Conservation (phyloP, 257 asterid species). For the Linaria vulgaris region DNA sequence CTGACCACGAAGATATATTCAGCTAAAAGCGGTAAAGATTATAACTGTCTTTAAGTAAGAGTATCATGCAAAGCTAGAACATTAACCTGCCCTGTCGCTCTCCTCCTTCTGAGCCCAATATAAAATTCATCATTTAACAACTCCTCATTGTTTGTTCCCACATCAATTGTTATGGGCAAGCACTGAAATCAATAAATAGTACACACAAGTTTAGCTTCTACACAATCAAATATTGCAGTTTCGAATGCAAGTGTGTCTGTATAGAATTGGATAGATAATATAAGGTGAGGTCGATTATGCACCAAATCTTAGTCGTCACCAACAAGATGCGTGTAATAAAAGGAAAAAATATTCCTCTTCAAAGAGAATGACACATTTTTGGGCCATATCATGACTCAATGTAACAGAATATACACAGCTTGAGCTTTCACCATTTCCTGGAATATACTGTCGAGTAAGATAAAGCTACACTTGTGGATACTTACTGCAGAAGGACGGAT, state of each 20-base stretch:
- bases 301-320: constrained; percentile 1
- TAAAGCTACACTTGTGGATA: no score
- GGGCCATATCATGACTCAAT: not conserved
- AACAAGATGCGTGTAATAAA: not conserved
- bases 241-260: not conserved
- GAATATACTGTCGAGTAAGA: no score
- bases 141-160: constrained; percentile 77
- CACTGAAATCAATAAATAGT: constrained; percentile 43
- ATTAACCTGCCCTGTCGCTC: constrained; percentile 79
- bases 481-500: constrained; percentile 87
- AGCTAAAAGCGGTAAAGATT: constrained; percentile 4
- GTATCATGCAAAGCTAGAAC: constrained; percentile 16
- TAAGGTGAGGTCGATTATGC: not conserved
- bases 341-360: not conserved
- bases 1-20: constrained; percentile 34
- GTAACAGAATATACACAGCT: no score
- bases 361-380: not conserved
- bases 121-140: constrained; percentile 68
- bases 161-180: constrained; percentile 83
- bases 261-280: not conserved
- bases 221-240: not conserved
- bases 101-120: constrained; percentile 64
- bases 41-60: not conserved
- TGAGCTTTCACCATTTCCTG: no score
- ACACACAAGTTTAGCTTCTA: constrained; percentile 12